A percentile compares a stretch with the other conserved stretches of the same genome.
Evolutionary conservation across 768 basidiomycete genomes (phyloP).

Genomic region (Russula virescens): DNA sequence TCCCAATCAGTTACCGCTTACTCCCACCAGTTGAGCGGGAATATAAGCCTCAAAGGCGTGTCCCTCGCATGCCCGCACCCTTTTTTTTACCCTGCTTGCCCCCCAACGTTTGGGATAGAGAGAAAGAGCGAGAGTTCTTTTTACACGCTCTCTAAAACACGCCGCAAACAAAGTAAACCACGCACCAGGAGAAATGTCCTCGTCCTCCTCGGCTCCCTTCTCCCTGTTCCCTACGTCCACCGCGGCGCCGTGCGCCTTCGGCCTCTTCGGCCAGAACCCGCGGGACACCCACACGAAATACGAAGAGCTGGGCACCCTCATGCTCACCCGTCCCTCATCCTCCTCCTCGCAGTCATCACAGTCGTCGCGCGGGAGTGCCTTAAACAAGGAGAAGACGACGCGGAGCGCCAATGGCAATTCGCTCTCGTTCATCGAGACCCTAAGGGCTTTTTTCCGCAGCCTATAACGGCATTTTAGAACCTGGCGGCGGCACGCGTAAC

Average conservation of each 20-base stretch:
- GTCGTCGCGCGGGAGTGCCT: not conserved
- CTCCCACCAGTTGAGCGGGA: not conserved
- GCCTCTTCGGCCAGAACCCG: constrained; percentile 21
- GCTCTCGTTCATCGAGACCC: not conserved
- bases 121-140: not conserved
- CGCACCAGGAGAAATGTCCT: not conserved
- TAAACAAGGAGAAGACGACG: not conserved
- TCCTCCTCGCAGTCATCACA: no score
- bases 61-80: no score
- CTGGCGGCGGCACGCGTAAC: no score
- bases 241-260: constrained; percentile 15
- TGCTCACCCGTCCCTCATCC: constrained; percentile 6
- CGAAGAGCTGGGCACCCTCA: constrained; percentile 1
- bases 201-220: not conserved
- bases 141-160: not conserved
- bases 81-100: not conserved
- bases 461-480: not conserved
- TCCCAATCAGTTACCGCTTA: not conserved
- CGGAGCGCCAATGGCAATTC: not conserved
- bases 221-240: constrained; percentile 16
- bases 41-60: constrained; percentile 2
- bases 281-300: constrained; percentile 14
- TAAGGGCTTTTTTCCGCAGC: constrained; percentile 11
- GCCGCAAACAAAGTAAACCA: not conserved
- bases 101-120: not conserved